Base-by-base conservation (phyloP, 331 rosid species). In the Telfairia occidentalis region DNA sequence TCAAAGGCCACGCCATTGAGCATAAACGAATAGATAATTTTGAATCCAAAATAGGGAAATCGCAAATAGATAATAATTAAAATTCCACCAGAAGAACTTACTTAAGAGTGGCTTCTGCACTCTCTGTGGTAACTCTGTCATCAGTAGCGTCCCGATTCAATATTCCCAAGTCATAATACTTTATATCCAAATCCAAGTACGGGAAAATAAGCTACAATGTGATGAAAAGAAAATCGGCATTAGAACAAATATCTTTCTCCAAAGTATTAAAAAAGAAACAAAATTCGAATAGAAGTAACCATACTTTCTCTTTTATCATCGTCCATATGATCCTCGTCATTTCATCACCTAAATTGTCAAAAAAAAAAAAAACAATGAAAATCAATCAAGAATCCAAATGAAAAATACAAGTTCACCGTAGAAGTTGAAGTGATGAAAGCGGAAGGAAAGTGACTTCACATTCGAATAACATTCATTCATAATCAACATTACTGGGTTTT, bases 31-130 rank as follows among this genome's bases (percentile, higher is more conserved):
- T 26, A 30, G 11, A 71, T 28, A 70, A 10, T 15, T 28, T 50
- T 71, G 61, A 71, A 71, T 18, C 76, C 59, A 46, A 49, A 72
- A 48, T 49, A 48, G 10, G 10, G 7, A 72, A 15, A 43, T 18
- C 46, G 2, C 32, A 32, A 40, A 42, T 11, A 53, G 7, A 26
- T 45, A 67, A 50, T 60, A 53, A 16, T 24, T 74, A 73, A 54
- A 67, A 65, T 30, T 52, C 18, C 40, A 38, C 40, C 2, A 9
- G 61, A 71, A 50, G 15, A 5, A 85, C 97, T 85, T 30, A 92
- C 97, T 89, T 90, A 48, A 92, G 91, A 82, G 99, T 32, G 45
- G 97, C 99, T 84, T 90, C 96, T 16, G 97, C 97, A 72, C 97
- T 90, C 80, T 95, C 99, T 6, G 86, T 85, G 1, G 99, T 95